Base-by-base conservation (phyloP, 1,139 yeast species). In the Taphrina sp. region DNA sequence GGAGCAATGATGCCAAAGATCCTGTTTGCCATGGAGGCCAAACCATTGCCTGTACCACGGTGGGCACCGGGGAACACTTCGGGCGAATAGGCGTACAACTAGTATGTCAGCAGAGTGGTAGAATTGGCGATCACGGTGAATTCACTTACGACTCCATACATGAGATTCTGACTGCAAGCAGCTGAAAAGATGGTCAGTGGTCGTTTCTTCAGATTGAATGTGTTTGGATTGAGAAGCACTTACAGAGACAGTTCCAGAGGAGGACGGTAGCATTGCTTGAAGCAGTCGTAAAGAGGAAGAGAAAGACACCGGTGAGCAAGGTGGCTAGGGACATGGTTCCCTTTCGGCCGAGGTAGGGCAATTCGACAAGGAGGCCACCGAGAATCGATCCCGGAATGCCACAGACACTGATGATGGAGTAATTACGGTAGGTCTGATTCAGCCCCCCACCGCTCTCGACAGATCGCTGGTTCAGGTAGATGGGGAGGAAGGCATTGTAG, bases 281-380 rank as follows among this genome's bases (percentile, higher is more conserved):
- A 31, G 79, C 79, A 1, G 77, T 73, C 2, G 84, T 79, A 63
- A 78, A 80, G 20, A 80, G 80, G 66, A 80, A 79, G 60, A 81
- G 67, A 58, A 79, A 73, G 2, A 76, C 78, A 80, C 80, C 79
- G n/a, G 79, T 68, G 3, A 72, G 60, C 12, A 80, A 12, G 0
- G 81, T 81, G 16, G 83, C 83, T 56, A 80, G 67, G 16, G 72
- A 71, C 74, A 81, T 70, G 2, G 81, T 73, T 3, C 83, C 83
- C 62, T 80, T 71, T 62, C 84, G 72, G 5, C 85, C 85, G 33
- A 78, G 61, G 19, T 63, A 64, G 3, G 33, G 44, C 59, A 77
- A 64, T 46, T 70, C 68, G 37, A 62, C 61, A 69, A 66, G 19
- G 3, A 66, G 69, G 43, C 78, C 82, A 3, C 79, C 85, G 45